Base-by-base conservation (phyloP, 257 asterid genomes). In the Jasminum sambac region DNA sequence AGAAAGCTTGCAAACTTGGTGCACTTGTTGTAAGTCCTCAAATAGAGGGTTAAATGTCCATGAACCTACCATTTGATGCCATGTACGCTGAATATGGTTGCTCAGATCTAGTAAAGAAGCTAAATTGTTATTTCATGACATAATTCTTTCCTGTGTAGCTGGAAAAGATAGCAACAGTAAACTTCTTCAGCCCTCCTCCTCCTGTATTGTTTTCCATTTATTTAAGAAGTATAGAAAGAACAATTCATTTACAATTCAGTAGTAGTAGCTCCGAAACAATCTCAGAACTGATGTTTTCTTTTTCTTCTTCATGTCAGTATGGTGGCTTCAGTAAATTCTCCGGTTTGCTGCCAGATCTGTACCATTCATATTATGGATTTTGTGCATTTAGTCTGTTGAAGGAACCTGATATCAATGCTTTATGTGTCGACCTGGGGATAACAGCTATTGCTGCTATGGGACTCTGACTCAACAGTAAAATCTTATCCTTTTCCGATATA, bases 281-380 rank as follows among this genome's bases (percentile, higher is more conserved):
- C 61, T 19, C 14, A 0, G 25, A 8, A 70, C 57, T 13, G 11
- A 34, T 44, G n/a, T 5, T 52, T 72, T 19, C 38, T 44, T 69
- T 65, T 86, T 68, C 30, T 64, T 75, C 62, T 64, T 75, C 62
- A 69, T 72, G 64, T 42, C 91, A 95, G 99, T 88, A 77, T 63
- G 99, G 99, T 64, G 99, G 99, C 68, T 91, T 91, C 86, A 86
- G 99, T 71, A 95, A 95, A 81, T 87, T 83, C 81, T 96, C 97
- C 0, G 69, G 84, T 68, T 36, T 73, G 81, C 76, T 82, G 55
- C 99, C 99, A 19, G 99, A 95, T 88, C 81, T 95, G 62, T 95
- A 91, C 74, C 98, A 91, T 77, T 83, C 97, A 13, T 91, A 83
- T 61, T 91, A 95, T 58, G 97, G 97, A 60, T 82, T 89, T 74